Evolutionary conservation across 2,329 filamentous ascomycete genomes (phyloP).

Genomic region (Calonectria pauciramosa): DNA sequence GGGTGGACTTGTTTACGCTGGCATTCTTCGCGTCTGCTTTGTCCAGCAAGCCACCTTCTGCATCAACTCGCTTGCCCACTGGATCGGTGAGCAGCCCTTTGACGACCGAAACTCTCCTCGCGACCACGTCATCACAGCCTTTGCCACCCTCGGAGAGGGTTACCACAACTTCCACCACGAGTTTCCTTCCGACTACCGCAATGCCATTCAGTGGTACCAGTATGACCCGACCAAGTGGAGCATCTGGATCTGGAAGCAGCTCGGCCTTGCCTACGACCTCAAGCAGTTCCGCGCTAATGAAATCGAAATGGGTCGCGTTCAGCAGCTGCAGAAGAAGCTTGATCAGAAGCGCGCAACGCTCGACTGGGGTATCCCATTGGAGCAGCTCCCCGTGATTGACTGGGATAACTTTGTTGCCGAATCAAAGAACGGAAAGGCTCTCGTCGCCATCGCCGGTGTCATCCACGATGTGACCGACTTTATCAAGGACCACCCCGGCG

Average conservation of each 20-base stretch:
- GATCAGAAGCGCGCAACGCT: slow-evolving; percentile 86
- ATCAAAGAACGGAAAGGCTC: slow-evolving; percentile 80
- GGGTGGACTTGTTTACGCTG: slow-evolving; percentile 87
- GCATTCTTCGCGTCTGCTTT: slow-evolving; percentile 88
- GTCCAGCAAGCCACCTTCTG: slow-evolving; percentile 95
- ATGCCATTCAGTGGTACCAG: slow-evolving; percentile 91
- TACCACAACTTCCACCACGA: slow-evolving; percentile 98
- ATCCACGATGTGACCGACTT: slow-evolving; percentile 89
- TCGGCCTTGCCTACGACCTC: slow-evolving; percentile 86
- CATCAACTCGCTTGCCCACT: slow-evolving; percentile 91
- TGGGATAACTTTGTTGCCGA: slow-evolving; percentile 89
- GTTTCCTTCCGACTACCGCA: slow-evolving; percentile 93
- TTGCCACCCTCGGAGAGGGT: slow-evolving; percentile 88
- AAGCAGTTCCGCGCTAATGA: slow-evolving; percentile 94
- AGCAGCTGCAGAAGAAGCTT: slow-evolving; percentile 93
- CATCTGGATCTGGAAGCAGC: slow-evolving; percentile 86
- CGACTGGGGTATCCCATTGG: slow-evolving; percentile 88
- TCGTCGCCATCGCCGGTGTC: slow-evolving; percentile 84
- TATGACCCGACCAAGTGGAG: slow-evolving; percentile 94
- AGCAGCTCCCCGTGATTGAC: slow-evolving; percentile 86
- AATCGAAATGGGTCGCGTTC: slow-evolving; percentile 90
- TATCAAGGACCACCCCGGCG: slow-evolving; percentile 90
- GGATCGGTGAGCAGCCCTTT: slow-evolving; percentile 92
- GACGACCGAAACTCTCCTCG: slow-evolving; percentile 93
- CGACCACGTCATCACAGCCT: slow-evolving; percentile 87